Evolutionary conservation across 2,329 filamentous ascomycete species (phyloP).

Genomic region (Hypomyces perniciosus): DNA sequence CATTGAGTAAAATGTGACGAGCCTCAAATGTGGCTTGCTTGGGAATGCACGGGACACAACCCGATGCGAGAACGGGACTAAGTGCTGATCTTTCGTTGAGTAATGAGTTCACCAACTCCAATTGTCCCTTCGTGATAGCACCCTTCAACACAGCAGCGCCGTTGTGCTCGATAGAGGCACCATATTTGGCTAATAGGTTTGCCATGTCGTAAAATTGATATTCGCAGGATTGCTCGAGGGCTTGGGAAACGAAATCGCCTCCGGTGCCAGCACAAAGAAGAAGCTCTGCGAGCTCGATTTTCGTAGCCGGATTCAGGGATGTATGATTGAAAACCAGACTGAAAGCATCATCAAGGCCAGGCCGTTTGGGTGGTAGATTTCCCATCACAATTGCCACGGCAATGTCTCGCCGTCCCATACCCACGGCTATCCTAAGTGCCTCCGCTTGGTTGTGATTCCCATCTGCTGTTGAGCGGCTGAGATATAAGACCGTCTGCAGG

Average conservation of each 20-base stretch:
- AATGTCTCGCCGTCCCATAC: slow-evolving; percentile 46
- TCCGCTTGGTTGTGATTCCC: slow-evolving; percentile 46
- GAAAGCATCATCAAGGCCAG: slow-evolving; percentile 46
- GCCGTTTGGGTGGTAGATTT: slow-evolving; percentile 43
- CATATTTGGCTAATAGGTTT: slow-evolving; percentile 45
- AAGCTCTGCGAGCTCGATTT: slow-evolving; percentile 47
- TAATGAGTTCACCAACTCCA: slow-evolving; percentile 42
- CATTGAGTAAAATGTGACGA: slow-evolving; percentile 37
- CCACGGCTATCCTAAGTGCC: slow-evolving; percentile 45
- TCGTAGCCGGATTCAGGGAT: slow-evolving; percentile 42
- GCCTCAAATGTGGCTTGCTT: slow-evolving; percentile 40
- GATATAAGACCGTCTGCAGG: slow-evolving; percentile 42
- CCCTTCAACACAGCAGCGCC: slow-evolving; percentile 44
- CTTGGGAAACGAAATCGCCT: slow-evolving; percentile 44
- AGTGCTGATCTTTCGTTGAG: slow-evolving; percentile 39
- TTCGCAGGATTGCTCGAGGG: slow-evolving; percentile 43
- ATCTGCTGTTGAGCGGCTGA: slow-evolving; percentile 49
- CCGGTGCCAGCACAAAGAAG: slow-evolving; percentile 53
- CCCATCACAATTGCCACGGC: slow-evolving; percentile 50
- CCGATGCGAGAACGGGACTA: slow-evolving; percentile 41
- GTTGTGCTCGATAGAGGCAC: slow-evolving; percentile 50
- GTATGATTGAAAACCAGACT: slow-evolving; percentile 39
- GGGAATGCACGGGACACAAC: slow-evolving; percentile 44
- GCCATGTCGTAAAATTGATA: slow-evolving; percentile 50
- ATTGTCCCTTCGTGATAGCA: slow-evolving; percentile 39